phyloP scores from a whole-genome alignment of 805 yeast genomes.

The Maudiozyma saulgeensis region DNA sequence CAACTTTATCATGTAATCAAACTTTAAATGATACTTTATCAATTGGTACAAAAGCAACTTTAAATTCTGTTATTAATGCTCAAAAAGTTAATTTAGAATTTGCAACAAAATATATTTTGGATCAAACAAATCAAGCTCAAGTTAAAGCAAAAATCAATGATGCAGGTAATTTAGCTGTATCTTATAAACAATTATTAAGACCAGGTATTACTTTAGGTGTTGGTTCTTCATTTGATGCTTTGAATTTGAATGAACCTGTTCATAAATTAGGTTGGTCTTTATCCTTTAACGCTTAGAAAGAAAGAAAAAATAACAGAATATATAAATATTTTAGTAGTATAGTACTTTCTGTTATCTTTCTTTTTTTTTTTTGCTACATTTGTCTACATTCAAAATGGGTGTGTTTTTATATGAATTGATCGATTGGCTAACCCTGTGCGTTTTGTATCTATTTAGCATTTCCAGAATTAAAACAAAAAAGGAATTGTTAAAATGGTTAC shows the following conservation, averaged over 20 bases:
- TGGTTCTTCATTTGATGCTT: constrained; percentile 94
- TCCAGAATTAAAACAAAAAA: too few relatives aligned
- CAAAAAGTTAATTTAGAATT: constrained; percentile 84
- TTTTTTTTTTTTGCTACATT: neutral
- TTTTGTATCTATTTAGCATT: too few relatives aligned
- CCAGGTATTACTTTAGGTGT: constrained; percentile 96
- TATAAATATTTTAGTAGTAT: too few relatives aligned
- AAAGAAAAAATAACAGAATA: too few relatives aligned
- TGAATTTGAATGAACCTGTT: constrained; percentile 89
- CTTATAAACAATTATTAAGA: constrained; percentile 90
- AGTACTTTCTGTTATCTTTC: too few relatives aligned
- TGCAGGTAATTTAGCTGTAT: constrained; percentile 84
- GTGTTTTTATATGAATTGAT: neutral
- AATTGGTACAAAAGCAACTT: constrained; percentile 95
- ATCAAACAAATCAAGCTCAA: constrained; percentile 43
- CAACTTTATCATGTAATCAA: constrained; percentile 95
- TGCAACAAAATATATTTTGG: constrained; percentile 74
- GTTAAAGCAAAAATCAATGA: constrained; percentile 96
- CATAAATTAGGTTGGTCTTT: constrained; percentile 96
- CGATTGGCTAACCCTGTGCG: too few relatives aligned
- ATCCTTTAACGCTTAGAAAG: constrained; percentile 73
- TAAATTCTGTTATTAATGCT: constrained; percentile 65
- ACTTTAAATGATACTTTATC: constrained; percentile 81
- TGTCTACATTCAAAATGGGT: neutral
- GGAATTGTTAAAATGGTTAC: too few relatives aligned